A percentile compares a stretch with the other conserved stretches of the same genome.
Conservation (phyloP, 129 eudicot genomes). For the Deinandra increscens region DNA sequence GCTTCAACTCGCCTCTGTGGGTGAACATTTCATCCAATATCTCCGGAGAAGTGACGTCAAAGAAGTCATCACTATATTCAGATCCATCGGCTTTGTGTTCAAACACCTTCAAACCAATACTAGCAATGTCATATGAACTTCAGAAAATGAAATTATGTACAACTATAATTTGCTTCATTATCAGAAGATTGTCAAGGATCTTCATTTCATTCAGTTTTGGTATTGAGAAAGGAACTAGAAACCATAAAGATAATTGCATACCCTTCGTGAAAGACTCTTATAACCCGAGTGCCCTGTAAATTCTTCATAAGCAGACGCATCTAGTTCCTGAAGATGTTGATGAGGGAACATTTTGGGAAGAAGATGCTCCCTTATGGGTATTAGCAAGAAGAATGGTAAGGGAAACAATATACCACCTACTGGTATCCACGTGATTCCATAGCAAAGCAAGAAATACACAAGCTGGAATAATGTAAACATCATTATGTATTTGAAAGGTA, state of each 20-base stretch:
- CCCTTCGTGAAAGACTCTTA: conserved; percentile 49
- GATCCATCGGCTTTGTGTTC: conserved; percentile 37
- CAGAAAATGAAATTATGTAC: not conserved
- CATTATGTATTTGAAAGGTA: conserved; percentile 60
- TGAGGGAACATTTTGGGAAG: conserved; percentile 66
- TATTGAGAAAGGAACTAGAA: conserved; percentile 1
- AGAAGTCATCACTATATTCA: conserved; percentile 25
- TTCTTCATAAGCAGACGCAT: conserved; percentile 88
- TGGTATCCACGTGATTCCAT: conserved; percentile 90
- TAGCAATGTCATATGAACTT: conserved; percentile 15
- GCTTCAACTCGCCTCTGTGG: conserved; percentile 79
- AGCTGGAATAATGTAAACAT: conserved; percentile 64
- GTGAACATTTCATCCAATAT: conserved; percentile 83
- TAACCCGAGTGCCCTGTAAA: conserved; percentile 32
- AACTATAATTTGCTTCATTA: not conserved
- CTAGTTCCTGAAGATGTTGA: conserved; percentile 62
- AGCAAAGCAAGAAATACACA: conserved; percentile 61
- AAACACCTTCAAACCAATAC: conserved; percentile 29
- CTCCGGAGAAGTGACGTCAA: conserved; percentile 56
- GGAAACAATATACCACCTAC: conserved; percentile 85
- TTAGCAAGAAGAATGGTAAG: conserved; percentile 64
- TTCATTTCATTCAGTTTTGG: not conserved
- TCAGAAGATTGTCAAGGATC: not conserved
- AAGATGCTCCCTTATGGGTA: conserved; percentile 61
- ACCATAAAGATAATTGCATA: conserved; percentile 19